Evolutionary conservation across 805 yeast species (phyloP).

Genomic region (Candida endomychidarum): DNA sequence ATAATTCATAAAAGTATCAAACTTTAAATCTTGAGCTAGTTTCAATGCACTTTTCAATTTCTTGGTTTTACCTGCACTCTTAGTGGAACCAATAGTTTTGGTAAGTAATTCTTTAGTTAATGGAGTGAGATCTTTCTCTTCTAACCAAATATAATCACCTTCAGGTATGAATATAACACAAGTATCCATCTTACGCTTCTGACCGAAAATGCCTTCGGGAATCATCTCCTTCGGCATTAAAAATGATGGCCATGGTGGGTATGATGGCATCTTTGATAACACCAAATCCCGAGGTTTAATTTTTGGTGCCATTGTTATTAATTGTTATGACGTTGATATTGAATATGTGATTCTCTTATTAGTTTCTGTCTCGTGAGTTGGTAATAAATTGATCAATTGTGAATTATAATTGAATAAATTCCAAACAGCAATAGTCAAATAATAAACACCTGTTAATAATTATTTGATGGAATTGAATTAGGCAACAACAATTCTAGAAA

Average conservation of each 20-base stretch:
- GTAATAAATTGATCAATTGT: no score
- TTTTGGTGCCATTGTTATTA: constrained; percentile 2
- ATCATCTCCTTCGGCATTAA: constrained; percentile 42
- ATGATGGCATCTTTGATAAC: constrained; percentile 45
- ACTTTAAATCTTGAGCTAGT: constrained; percentile 35
- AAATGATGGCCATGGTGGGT: constrained; percentile 52
- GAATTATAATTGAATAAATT: neutral
- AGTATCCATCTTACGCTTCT: constrained; percentile 33
- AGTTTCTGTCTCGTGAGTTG: no score
- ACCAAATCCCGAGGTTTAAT: constrained; percentile 38
- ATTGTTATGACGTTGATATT: neutral
- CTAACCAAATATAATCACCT: constrained; percentile 47
- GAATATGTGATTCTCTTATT: no score
- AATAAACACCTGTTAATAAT: constrained; percentile 1
- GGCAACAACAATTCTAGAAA: no score
- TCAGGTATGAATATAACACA: constrained; percentile 49
- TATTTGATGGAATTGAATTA: neutral
- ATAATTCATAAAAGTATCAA: constrained; percentile 36
- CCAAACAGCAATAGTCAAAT: constrained; percentile 2
- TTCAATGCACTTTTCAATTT: constrained; percentile 22
- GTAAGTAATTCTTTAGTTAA: constrained; percentile 31
- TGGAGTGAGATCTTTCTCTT: constrained; percentile 35
- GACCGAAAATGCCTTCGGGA: constrained; percentile 35
- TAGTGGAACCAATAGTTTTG: constrained; percentile 21
- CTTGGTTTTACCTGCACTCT: constrained; percentile 18